Percentiles rank a stretch among this genome's conserved stretches.
These are phyloP conservation scores for Elaeis oleifera DNA, from an alignment of 202 grass and related monocot genomes.

Conservation along the genomic window DNA sequence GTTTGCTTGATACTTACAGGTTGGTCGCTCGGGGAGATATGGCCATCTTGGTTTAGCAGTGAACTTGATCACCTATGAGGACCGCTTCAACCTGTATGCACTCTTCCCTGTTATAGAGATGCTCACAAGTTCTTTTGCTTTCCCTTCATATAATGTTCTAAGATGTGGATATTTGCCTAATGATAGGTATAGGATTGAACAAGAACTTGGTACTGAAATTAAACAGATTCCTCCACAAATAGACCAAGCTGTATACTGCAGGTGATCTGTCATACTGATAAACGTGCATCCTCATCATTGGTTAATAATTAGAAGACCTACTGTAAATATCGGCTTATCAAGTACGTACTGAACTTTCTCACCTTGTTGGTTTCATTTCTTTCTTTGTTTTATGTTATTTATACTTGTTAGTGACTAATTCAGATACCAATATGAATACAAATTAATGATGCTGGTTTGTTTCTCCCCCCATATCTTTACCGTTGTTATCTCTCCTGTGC, in stretches of 20 bases:
- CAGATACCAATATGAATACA: too few species aligned
- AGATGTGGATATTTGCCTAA: background rate
- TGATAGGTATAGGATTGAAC: slow-evolving; percentile 82
- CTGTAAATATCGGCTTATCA: slow-evolving; percentile 14
- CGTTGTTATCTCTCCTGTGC: too few species aligned
- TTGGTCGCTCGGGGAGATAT: slow-evolving; percentile 29
- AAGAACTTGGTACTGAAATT: slow-evolving; percentile 98
- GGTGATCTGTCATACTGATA: slow-evolving; percentile 31
- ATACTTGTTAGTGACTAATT: too few species aligned
- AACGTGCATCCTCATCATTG: background rate
- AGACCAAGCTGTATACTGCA: slow-evolving; percentile 89
- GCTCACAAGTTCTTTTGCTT: slow-evolving; percentile 22
- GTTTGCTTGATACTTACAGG: slow-evolving; percentile 5
- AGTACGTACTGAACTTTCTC: slow-evolving; percentile 1
- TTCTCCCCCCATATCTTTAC: too few species aligned
- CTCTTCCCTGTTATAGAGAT: slow-evolving; percentile 17
- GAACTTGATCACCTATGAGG: slow-evolving; percentile 30
- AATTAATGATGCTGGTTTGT: too few species aligned
- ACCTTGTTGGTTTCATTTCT: background rate
- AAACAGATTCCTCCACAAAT: slow-evolving; percentile 90
- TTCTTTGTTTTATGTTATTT: too few species aligned
- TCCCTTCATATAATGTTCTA: background rate
- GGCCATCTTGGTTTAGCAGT: slow-evolving; percentile 71
- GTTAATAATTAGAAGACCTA: background rate
- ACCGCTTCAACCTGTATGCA: slow-evolving; percentile 18